Conservation (phyloP, 768 basidiomycete species). For the Calocybe cyanea region DNA sequence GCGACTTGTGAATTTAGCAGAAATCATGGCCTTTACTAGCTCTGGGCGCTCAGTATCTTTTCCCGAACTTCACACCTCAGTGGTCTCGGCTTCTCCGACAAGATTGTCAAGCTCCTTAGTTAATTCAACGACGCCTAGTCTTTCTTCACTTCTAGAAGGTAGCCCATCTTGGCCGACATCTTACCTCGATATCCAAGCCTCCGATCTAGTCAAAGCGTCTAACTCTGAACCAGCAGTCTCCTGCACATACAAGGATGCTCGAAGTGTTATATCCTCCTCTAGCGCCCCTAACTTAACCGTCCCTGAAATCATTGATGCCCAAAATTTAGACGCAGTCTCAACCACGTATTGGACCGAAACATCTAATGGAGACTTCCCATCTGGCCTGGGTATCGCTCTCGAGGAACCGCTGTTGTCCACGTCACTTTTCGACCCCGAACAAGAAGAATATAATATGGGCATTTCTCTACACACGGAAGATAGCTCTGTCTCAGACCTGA, state of each 20-base stretch:
- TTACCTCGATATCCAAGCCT: conserved; percentile 1
- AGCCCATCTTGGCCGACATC: conserved; percentile 10
- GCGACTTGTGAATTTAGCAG: conserved; percentile 5
- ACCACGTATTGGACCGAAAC: conserved; percentile 1
- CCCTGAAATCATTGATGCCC: neutral
- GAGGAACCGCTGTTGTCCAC: conserved; percentile 2
- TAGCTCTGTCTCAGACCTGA: neutral
- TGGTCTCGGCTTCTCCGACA: conserved; percentile 4
- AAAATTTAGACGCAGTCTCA: neutral
- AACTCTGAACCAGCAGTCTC: conserved; percentile 9
- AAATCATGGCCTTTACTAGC: conserved; percentile 5
- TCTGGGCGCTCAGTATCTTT: conserved; percentile 9
- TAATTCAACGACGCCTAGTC: conserved; percentile 13
- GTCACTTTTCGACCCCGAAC: conserved; percentile 2
- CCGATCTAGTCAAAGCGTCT: conserved; percentile 8
- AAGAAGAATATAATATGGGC: neutral
- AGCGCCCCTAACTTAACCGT: conserved; percentile 8
- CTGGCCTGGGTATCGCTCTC: neutral
- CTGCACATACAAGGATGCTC: neutral
- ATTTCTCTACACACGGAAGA: neutral
- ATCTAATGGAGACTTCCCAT: neutral
- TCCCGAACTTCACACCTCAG: conserved; percentile 10
- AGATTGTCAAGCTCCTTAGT: conserved; percentile 4
- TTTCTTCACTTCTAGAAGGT: conserved; percentile 14
- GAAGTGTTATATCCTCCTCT: conserved; percentile 1